Conservation (phyloP, 208 protist genomes). For the Entamoeba moshkovskii region DNA sequence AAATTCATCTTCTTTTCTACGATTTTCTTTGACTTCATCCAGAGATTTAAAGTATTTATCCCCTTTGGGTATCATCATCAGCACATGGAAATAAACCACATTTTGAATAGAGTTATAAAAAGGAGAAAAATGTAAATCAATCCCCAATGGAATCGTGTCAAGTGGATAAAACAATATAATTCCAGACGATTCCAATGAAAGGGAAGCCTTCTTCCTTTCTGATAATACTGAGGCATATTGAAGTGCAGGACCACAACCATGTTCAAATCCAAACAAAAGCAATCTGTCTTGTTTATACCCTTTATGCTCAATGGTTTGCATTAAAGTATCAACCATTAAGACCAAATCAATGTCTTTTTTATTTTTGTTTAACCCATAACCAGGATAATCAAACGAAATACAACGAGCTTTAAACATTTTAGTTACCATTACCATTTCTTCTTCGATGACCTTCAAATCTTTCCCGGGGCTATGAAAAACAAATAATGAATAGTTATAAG, state of each 20-base stretch:
- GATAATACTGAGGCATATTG: neutral
- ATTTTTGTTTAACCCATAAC: neutral
- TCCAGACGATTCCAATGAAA: neutral
- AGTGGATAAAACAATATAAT: neutral
- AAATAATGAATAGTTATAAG: neutral
- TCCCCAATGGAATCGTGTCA: neutral
- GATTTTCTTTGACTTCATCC: neutral
- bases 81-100: neutral
- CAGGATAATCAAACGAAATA: neutral
- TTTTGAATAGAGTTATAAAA: neutral
- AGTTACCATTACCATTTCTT: neutral
- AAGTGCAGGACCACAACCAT: neutral
- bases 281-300: neutral
- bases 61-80: neutral
- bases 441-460: neutral
- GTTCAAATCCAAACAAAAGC: neutral
- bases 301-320: neutral
- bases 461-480: neutral
- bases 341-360: neutral
- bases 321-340: neutral
- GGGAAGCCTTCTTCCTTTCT: neutral
- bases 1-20: neutral
- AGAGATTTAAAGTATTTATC: neutral
- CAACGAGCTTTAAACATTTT: neutral
- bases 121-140: neutral